These are phyloP conservation scores for Juncus effusus DNA, from an alignment of 176 grass and related monocot genomes.

Conservation along the genomic window DNA sequence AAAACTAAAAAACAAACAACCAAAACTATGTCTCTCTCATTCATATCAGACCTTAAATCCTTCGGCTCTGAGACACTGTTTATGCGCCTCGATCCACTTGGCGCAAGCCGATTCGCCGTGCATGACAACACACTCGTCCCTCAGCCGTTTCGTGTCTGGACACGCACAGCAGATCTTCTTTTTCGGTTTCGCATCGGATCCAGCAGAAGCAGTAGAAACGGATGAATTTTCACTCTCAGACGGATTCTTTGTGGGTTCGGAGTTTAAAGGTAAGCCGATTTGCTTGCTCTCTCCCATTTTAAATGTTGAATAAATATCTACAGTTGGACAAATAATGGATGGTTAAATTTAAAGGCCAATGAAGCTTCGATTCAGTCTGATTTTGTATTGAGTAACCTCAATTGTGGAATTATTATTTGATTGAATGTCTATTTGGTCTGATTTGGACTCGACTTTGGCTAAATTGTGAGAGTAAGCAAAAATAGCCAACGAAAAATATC, in stretches of 20 bases:
- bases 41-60: conserved; percentile 70
- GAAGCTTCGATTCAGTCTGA: no score
- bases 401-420: no score
- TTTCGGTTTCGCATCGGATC: conserved; percentile 51
- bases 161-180: conserved; percentile 93
- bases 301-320: no score
- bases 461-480: no score
- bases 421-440: no score
- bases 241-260: conserved; percentile 37
- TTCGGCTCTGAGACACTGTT: conserved; percentile 59
- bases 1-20: conserved; percentile 1
- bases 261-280: conserved; percentile 50
- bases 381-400: no score
- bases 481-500: no score
- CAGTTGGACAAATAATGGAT: no score
- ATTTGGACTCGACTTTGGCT: no score
- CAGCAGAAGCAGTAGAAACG: conserved; percentile 7
- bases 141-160: conserved; percentile 82
- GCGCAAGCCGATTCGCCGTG: conserved; percentile 62
- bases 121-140: conserved; percentile 79
- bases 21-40: conserved; percentile 30
- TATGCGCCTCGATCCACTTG: conserved; percentile 82
- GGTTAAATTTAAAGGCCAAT: no score
- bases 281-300: conserved; percentile 6
- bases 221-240: conserved; percentile 21